Conservation (phyloP, 495 filamentous ascomycete genomes). For the Podospora anserina region DNA sequence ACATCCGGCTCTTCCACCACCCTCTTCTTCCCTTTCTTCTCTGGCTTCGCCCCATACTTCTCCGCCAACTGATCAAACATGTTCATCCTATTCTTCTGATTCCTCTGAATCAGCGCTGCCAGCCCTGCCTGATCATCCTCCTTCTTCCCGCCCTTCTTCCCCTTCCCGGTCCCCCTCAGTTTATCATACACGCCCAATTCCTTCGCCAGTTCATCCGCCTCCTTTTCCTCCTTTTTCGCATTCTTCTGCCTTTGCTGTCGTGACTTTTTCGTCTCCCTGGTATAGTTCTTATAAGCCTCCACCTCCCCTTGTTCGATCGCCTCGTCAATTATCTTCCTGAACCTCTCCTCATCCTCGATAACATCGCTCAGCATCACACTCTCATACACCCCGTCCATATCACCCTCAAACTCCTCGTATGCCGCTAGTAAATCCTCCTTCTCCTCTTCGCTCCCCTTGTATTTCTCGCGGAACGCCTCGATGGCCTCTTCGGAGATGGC, state of each 20-base stretch:
- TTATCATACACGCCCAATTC: conserved; percentile 65
- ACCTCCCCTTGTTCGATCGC: conserved; percentile 71
- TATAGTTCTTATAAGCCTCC: conserved; percentile 62
- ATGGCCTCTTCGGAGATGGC: conserved; percentile 67
- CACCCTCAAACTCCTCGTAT: conserved; percentile 65
- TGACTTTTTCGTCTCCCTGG: conserved; percentile 63
- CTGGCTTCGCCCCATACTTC: conserved; percentile 58
- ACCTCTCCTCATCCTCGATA: conserved; percentile 81
- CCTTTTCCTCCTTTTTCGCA: conserved; percentile 63
- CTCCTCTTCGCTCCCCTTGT: conserved; percentile 88
- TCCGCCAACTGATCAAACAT: conserved; percentile 68
- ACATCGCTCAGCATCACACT: conserved; percentile 80
- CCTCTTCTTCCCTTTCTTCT: conserved; percentile 49
- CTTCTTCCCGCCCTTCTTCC: conserved; percentile 45
- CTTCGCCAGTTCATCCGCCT: conserved; percentile 70
- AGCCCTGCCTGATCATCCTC: conserved; percentile 42
- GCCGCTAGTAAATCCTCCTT: conserved; percentile 68
- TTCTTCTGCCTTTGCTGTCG: conserved; percentile 60
- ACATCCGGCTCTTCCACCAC: conserved; percentile 51
- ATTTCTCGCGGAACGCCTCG: conserved; percentile 65
- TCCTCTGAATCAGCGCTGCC: conserved; percentile 42
- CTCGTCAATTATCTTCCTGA: conserved; percentile 71
- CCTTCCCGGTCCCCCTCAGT: conserved; percentile 47
- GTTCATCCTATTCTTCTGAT: conserved; percentile 36
- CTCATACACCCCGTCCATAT: conserved; percentile 73